These are phyloP conservation scores for Moringa oleifera DNA, from an alignment of 345 rosid species.

Conservation along the genomic window DNA sequence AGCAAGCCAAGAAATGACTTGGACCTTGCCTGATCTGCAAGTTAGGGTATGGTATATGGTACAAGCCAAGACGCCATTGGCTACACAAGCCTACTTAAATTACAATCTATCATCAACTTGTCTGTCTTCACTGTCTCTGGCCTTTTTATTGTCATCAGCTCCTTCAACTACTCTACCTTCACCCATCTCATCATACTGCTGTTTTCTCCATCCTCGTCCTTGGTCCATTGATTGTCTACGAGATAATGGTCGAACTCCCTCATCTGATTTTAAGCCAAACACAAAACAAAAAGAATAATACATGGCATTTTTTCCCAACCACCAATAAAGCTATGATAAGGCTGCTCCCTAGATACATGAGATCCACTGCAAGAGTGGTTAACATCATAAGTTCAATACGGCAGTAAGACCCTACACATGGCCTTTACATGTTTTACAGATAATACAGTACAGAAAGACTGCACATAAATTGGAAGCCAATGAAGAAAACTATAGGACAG, in stretches of 20 bases:
- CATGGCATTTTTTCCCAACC: slow-evolving; percentile 13
- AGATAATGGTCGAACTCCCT: slow-evolving; percentile 25
- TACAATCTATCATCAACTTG: slow-evolving; percentile 10
- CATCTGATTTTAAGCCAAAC: slow-evolving; percentile 37
- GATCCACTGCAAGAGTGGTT: too few species aligned
- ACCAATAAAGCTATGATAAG: not conserved
- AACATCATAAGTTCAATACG: too few species aligned
- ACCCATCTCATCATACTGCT: slow-evolving; percentile 25
- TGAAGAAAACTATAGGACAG: too few species aligned
- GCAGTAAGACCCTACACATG: too few species aligned
- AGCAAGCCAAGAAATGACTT: slow-evolving; percentile 3
- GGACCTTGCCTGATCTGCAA: slow-evolving; percentile 9
- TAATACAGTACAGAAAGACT: not conserved
- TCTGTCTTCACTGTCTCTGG: slow-evolving; percentile 15
- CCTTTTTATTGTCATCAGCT: slow-evolving; percentile 28
- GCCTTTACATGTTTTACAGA: not conserved
- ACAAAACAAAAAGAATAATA: slow-evolving; percentile 8
- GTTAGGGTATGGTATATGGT: slow-evolving; percentile 1
- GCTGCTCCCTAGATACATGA: not conserved
- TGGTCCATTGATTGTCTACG: slow-evolving; percentile 30
- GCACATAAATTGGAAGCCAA: not conserved
- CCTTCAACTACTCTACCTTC: slow-evolving; percentile 26
- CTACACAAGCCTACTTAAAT: slow-evolving; percentile 6
- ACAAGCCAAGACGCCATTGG: slow-evolving; percentile 3
- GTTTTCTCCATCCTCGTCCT: slow-evolving; percentile 32